phyloP scores from a whole-genome alignment of 2,329 filamentous ascomycete species.

The Epichloe bromicola region DNA sequence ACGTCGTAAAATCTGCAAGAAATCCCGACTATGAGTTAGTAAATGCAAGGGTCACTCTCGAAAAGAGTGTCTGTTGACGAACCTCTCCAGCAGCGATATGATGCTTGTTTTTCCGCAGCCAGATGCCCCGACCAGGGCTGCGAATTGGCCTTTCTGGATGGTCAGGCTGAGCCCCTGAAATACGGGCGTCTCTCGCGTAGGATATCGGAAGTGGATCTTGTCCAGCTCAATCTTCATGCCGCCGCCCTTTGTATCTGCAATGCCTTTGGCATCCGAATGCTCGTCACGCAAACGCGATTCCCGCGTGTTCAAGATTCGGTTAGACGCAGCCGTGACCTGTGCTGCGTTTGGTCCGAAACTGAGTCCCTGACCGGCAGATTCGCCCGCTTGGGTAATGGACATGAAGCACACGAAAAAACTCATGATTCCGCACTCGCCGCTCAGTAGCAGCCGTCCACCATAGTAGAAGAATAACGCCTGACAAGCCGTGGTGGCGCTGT shows the following conservation, averaged over 20 bases:
- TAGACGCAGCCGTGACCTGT: slow-evolving; percentile 44
- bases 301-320: slow-evolving; percentile 42
- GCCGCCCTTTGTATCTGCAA: slow-evolving; percentile 34
- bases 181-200: slow-evolving; percentile 41
- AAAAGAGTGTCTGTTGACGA: too few relatives aligned
- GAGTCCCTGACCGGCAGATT: slow-evolving; percentile 54
- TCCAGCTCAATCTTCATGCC: slow-evolving; percentile 44
- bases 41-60: too few relatives aligned
- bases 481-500: slow-evolving; percentile 51
- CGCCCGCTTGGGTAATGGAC: slow-evolving; percentile 53
- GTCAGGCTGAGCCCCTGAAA: slow-evolving; percentile 50
- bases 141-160: slow-evolving; percentile 56
- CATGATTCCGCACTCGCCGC: slow-evolving; percentile 32
- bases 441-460: slow-evolving; percentile 44
- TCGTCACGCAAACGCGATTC: slow-evolving; percentile 26
- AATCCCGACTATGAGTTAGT: too few relatives aligned
- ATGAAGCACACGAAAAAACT: slow-evolving; percentile 48
- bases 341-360: slow-evolving; percentile 53
- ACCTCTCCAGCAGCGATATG: too few relatives aligned
- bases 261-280: slow-evolving; percentile 18
- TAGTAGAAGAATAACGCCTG: slow-evolving; percentile 56
- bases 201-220: slow-evolving; percentile 47
- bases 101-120: slow-evolving; percentile 38
- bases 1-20: too few relatives aligned
- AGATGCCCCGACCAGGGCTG: slow-evolving; percentile 52